Percentiles rank a stretch among this genome's conserved stretches.
Evolutionary conservation across 2,329 filamentous ascomycete species (phyloP).

Genomic region (Penicillium sp.): DNA sequence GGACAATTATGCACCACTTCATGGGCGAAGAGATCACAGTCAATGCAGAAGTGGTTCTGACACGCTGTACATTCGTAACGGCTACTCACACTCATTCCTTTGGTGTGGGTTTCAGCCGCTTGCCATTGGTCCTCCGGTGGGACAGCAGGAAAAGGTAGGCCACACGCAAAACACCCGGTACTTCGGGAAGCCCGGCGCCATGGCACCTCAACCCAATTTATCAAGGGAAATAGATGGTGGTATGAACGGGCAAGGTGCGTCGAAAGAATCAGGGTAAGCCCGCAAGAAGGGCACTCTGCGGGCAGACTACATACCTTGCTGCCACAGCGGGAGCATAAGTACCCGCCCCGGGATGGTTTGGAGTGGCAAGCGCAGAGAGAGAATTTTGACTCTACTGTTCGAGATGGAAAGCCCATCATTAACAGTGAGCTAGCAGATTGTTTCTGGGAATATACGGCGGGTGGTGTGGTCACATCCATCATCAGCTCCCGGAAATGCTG

Average conservation of each 20-base stretch:
- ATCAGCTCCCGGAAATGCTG: slow-evolving; percentile 87
- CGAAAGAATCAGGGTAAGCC: slow-evolving; percentile 87
- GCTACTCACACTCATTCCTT: slow-evolving; percentile 78
- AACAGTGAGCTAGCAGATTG: slow-evolving; percentile 61
- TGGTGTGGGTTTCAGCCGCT: slow-evolving; percentile 42
- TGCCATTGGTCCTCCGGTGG: slow-evolving; percentile 41
- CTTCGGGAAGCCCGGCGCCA: slow-evolving; percentile 70
- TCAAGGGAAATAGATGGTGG: slow-evolving; percentile 85
- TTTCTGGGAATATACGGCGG: slow-evolving; percentile 68
- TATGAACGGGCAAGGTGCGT: slow-evolving; percentile 93
- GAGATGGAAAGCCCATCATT: slow-evolving; percentile 97
- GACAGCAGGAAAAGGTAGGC: slow-evolving; percentile 65
- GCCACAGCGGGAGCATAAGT: slow-evolving; percentile 84
- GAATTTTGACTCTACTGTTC: slow-evolving; percentile 69
- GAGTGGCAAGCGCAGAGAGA: slow-evolving; percentile 92
- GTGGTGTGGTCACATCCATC: slow-evolving; percentile 84
- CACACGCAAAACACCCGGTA: slow-evolving; percentile 74
- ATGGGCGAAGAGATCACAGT: slow-evolving; percentile 94
- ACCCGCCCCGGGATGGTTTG: slow-evolving; percentile 77
- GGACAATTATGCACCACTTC: slow-evolving; percentile 95
- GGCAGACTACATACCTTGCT: slow-evolving; percentile 88
- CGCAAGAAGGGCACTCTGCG: slow-evolving; percentile 86
- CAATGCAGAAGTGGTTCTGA: slow-evolving; percentile 89
- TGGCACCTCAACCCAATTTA: slow-evolving; percentile 86
- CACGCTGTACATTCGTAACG: slow-evolving; percentile 90